Evolutionary conservation across 164 flowering plant species (phyloP), one percentile per base, ranked within the genome.

Genomic region (Sedum album): DNA sequence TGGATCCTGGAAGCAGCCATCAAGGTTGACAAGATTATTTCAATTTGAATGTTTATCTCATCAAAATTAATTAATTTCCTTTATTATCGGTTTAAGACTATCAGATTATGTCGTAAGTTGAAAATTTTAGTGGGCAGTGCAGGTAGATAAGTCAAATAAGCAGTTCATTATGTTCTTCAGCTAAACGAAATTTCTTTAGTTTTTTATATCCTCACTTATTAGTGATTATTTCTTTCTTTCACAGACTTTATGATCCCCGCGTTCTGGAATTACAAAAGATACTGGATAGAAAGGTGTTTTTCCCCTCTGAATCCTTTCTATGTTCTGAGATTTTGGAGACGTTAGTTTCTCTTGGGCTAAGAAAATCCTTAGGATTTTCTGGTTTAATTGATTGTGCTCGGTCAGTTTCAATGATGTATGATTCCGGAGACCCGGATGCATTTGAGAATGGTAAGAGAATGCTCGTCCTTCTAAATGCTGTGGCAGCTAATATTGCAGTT

Each of bases 241-340:
- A 76, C 90, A 93, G 98, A 85, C 90, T 93, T 49, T 93, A 91
- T 79, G 98, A 93, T 83, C 96, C 98, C 72, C 97, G 95, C 65
- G 77, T 91, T 51, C 83, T 85, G 67, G 93, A 82, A 72, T 74
- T 89, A 46, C 80, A 72, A 68, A 73, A 82, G 71, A 23, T 89
- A 67, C 86, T 93, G 55, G 89, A 87, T 68, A 73, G 35, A 69
- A 86, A 83, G 66, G 80, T 79, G 33, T 93, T 83, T 80, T 93
- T 93, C 77, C 98, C 98, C 68, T 83, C 88, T 73, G 86, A 83
- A 1, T 74, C 79, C 57, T 93, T 91, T 71, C 80, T 79, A 46
- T 82, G 80, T 69, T 73, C 82, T 51, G 87, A 83, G 68, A 77
- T 70, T 70, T 78, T 93, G 74, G 95, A 91, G 8, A 82, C 76